Evolutionary conservation across 1,139 yeast genomes (phyloP).

Genomic region (Candida glucosophila): DNA sequence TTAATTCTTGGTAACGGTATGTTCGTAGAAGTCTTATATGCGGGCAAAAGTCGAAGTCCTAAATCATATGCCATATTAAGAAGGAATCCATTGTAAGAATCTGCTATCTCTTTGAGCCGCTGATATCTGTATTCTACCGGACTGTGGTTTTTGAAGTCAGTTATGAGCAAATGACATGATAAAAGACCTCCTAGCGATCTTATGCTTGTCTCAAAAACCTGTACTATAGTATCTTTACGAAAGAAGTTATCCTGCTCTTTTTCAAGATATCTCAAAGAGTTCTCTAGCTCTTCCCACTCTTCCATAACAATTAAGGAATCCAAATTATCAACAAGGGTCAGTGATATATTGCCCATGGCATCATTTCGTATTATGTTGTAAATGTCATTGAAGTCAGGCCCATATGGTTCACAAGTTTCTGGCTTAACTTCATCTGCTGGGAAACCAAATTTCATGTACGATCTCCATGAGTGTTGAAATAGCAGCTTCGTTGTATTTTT

Average conservation of each 20-base stretch:
- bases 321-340: constrained; percentile 69
- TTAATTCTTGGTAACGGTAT: constrained; percentile 73
- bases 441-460: constrained; percentile 64
- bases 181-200: constrained; percentile 72
- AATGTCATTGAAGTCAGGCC: constrained; percentile 48
- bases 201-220: constrained; percentile 80
- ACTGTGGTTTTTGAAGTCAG: constrained; percentile 27
- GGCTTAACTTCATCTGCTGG: constrained; percentile 85
- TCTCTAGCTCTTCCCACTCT: constrained; percentile 47
- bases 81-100: constrained; percentile 59
- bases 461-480: constrained; percentile 69
- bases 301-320: constrained; percentile 73
- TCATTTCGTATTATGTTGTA: constrained; percentile 63
- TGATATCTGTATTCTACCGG: not conserved
- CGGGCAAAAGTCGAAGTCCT: constrained; percentile 58
- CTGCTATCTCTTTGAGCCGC: constrained; percentile 13
- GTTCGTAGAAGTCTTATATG: constrained; percentile 52
- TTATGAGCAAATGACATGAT: constrained; percentile 61
- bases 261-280: constrained; percentile 40
- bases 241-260: constrained; percentile 32
- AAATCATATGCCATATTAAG: constrained; percentile 62
- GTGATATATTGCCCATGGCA: constrained; percentile 75
- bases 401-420: constrained; percentile 58
- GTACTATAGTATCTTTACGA: constrained; percentile 61
- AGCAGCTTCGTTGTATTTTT: constrained; percentile 45